Conservation (phyloP, 1,139 yeast species). For the Scheffersomyces insectosa region DNA sequence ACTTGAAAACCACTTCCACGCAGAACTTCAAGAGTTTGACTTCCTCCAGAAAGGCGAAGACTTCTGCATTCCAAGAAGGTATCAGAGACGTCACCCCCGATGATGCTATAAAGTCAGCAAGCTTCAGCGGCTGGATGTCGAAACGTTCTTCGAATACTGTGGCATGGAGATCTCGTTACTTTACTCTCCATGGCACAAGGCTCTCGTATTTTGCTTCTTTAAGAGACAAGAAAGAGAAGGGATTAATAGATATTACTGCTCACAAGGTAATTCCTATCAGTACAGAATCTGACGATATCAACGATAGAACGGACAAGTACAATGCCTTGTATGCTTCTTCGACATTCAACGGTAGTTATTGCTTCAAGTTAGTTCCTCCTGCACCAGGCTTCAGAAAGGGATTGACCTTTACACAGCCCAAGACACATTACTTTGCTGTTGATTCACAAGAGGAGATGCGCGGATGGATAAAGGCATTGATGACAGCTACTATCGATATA, state of each 20-base stretch:
- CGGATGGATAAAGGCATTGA: slow-evolving; percentile 90
- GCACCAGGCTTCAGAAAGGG: slow-evolving; percentile 97
- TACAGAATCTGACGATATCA: slow-evolving; percentile 53
- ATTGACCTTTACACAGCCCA: slow-evolving; percentile 92
- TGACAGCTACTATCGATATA: slow-evolving; percentile 94
- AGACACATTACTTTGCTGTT: slow-evolving; percentile 93
- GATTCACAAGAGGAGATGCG: slow-evolving; percentile 91
- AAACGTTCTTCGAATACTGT: slow-evolving; percentile 80
- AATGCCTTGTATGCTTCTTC: slow-evolving; percentile 89
- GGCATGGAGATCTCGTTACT: slow-evolving; percentile 91
- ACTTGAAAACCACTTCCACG: slow-evolving; percentile 44
- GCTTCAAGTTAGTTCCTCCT: slow-evolving; percentile 93
- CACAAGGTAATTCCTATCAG: slow-evolving; percentile 75
- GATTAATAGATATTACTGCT: slow-evolving; percentile 92
- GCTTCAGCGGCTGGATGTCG: slow-evolving; percentile 92
- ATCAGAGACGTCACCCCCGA: slow-evolving; percentile 73
- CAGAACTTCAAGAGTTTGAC: slow-evolving; percentile 46
- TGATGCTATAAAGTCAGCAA: slow-evolving; percentile 76
- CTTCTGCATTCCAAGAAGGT: slow-evolving; percentile 95
- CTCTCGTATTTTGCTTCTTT: slow-evolving; percentile 83
- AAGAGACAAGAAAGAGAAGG: slow-evolving; percentile 82
- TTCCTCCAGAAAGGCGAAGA: slow-evolving; percentile 57
- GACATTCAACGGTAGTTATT: slow-evolving; percentile 88
- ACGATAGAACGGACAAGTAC: slow-evolving; percentile 70
- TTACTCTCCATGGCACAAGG: slow-evolving; percentile 89